phyloP scores from a whole-genome alignment of 805 yeast genomes.

The Ogataea angusta region DNA sequence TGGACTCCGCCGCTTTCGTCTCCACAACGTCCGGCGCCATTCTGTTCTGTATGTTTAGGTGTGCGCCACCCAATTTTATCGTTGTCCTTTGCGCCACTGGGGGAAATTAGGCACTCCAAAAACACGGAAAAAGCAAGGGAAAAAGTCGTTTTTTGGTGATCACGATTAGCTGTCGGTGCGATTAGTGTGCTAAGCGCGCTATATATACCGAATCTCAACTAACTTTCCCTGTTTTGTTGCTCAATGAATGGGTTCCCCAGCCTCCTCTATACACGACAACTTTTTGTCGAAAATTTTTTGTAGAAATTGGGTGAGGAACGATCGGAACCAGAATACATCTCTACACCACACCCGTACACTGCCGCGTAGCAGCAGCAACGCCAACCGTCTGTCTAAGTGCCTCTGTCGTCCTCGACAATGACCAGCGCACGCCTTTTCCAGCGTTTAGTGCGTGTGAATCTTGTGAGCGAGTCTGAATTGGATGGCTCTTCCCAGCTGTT shows the following conservation, averaged over 20 bases:
- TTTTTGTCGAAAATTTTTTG: conserved; percentile 10
- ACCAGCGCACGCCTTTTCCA: conserved; percentile 48
- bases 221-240: conserved; percentile 1
- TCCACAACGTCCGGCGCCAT: conserved; percentile 12
- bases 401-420: conserved; percentile 4
- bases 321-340: background rate
- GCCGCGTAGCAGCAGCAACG: background rate
- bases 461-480: conserved; percentile 42
- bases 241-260: conserved; percentile 7
- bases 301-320: conserved; percentile 9
- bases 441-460: conserved; percentile 49
- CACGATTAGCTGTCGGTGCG: background rate
- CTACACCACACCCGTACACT: conserved; percentile 7
- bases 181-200: background rate
- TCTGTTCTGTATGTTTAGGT: conserved; percentile 4
- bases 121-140: conserved; percentile 1
- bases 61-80: conserved; percentile 11
- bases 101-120: conserved; percentile 1
- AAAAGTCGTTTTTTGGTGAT: background rate
- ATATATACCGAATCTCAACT: conserved; percentile 1
- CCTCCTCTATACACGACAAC: conserved; percentile 13
- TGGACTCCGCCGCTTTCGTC: background rate
- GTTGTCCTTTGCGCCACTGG: conserved; percentile 12
- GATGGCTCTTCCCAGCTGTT: conserved; percentile 45
- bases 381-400: background rate